Percentiles rank a stretch among this genome's conserved stretches.
Conservation (phyloP, 371 early-diverging fungal species). For the Batrachochytrium dendrobatidis region DNA sequence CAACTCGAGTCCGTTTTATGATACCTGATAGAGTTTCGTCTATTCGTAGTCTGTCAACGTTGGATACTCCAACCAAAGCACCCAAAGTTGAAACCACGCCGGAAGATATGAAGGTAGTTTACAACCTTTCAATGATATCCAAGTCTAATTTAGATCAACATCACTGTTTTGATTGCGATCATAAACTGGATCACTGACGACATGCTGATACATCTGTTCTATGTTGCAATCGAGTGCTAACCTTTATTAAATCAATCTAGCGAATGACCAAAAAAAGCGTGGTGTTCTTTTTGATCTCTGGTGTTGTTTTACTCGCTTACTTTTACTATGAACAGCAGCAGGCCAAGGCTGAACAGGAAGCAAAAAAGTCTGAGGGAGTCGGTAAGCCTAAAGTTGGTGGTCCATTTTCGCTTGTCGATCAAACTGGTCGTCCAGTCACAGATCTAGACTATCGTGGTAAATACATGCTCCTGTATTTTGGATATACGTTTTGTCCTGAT, state of each 20-base stretch:
- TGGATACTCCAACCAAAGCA: neutral
- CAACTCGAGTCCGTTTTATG: no score
- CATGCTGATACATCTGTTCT: conserved; percentile 2
- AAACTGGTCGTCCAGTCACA: conserved; percentile 57
- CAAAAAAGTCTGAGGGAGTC: conserved; percentile 16
- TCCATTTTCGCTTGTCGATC: conserved; percentile 78
- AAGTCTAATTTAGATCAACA: neutral
- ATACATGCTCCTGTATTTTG: conserved; percentile 90
- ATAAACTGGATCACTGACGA: no score
- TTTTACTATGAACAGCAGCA: conserved; percentile 25
- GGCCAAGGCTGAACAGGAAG: conserved; percentile 15
- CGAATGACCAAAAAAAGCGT: conserved; percentile 21
- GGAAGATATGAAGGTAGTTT: neutral
- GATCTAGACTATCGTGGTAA: conserved; percentile 69
- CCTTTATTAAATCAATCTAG: no score
- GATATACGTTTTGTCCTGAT: conserved; percentile 97
- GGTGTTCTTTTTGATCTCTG: conserved; percentile 17
- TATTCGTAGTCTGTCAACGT: no score
- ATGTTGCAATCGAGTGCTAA: no score
- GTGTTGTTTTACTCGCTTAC: conserved; percentile 24
- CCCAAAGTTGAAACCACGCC: neutral
- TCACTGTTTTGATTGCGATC: no score
- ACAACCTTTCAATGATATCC: neutral
- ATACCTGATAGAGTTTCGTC: no score
- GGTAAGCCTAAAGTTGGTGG: conserved; percentile 86